Evolutionary conservation across 1,284 basidiomycete species (phyloP), one percentile per base, ranked within the genome.

Genomic region (Ustilago nuda): DNA sequence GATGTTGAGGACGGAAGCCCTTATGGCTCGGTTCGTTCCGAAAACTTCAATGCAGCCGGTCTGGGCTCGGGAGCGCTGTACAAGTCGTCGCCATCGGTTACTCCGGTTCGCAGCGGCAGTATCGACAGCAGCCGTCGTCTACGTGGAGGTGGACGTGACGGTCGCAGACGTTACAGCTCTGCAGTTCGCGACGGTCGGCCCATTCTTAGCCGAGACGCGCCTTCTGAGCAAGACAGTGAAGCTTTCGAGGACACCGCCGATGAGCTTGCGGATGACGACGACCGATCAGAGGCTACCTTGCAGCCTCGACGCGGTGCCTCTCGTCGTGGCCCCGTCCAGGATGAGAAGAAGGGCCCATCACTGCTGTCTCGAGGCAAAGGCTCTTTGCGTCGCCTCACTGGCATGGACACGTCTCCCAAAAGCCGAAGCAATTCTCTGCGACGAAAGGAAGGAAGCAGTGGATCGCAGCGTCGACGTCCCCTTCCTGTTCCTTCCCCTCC

Each of bases 31-130:
- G 62, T 66, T 37, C 63, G 64, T 4, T 66, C 70, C 2, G 65
- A 55, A 9, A 53, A 52, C n/a, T 76, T 72, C 69, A 76, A 76
- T 45, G 68, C 68, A 19, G 69, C 73, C 9, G 73, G 73, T 35
- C 46, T 76, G 15, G 73, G 73, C 2, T 71, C 73, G 8, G 73
- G 57, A 17, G 64, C 61, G 13, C 55, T 67, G 55, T 65, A 63
- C 69, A 67, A 72, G 45, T 57, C 62, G 23, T 27, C 66, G 55
- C 61, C 1, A 51, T 30, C 2, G 56, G 43, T 4, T 27, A 27
- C 23, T 27, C 33, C n/a, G 0, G 19, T 37, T 19, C 56, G 59
- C 19, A 64, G 64, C 33, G 57, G 55, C 45, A 62, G 65, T 17
- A 50, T 55, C 3, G 72, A 61, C 15, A 55, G 65, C 53, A 56